phyloP scores from a whole-genome alignment of 192 early-diverging fungal genomes.

The Backusella macrospora region DNA sequence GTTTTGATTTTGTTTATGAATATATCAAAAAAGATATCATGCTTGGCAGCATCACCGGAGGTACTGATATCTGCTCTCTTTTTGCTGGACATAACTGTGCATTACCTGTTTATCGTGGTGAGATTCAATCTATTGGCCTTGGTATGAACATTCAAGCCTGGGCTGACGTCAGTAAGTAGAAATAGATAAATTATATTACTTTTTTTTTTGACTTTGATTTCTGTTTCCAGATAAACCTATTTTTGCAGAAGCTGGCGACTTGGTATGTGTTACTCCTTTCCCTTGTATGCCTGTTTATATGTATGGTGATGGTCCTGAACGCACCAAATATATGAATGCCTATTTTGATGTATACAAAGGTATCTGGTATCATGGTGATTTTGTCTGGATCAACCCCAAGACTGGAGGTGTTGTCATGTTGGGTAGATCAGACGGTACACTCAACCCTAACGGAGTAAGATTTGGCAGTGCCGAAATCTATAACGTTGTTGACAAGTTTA shows the following conservation, averaged over 20 bases:
- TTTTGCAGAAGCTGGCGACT: slow-evolving; percentile 77
- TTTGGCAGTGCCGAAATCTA: slow-evolving; percentile 96
- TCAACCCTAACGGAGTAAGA: slow-evolving; percentile 91
- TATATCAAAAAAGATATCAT: slow-evolving; percentile 84
- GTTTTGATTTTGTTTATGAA: slow-evolving; percentile 89
- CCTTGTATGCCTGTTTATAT: slow-evolving; percentile 98
- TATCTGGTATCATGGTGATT: slow-evolving; percentile 98
- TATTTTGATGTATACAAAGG: slow-evolving; percentile 87
- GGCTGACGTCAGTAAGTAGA: slow-evolving; percentile 57
- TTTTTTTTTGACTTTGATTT: background rate
- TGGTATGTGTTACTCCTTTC: slow-evolving; percentile 93
- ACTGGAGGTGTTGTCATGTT: slow-evolving; percentile 96
- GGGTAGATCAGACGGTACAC: slow-evolving; percentile 88
- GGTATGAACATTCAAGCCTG: slow-evolving; percentile 97
- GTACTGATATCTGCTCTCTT: slow-evolving; percentile 96
- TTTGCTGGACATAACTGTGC: slow-evolving; percentile 91
- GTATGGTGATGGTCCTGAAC: slow-evolving; percentile 76
- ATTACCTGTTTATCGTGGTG: slow-evolving; percentile 91
- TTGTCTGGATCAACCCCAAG: slow-evolving; percentile 77
- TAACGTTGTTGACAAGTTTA: slow-evolving; percentile 85
- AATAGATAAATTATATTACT: slow-evolving; percentile 19
- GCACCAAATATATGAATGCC: slow-evolving; percentile 78
- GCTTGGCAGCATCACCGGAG: slow-evolving; percentile 94
- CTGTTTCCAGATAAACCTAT: slow-evolving; percentile 54
- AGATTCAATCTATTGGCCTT: slow-evolving; percentile 89